These are phyloP conservation scores for Stephanodiscus triporus DNA, from an alignment of 108 stramenopile genomes.

Conservation along the genomic window DNA sequence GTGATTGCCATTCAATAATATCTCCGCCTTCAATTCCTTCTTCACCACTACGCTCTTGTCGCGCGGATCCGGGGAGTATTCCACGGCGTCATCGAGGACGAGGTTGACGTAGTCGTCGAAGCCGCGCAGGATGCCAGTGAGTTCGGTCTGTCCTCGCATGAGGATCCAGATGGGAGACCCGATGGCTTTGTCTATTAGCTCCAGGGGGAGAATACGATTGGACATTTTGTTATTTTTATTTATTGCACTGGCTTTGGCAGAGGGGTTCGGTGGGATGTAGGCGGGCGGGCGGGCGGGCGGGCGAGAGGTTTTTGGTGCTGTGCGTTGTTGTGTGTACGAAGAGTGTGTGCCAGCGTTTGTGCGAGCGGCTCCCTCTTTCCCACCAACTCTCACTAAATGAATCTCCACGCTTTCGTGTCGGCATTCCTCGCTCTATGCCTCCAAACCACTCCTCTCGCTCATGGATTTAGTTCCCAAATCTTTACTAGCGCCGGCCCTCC, in stretches of 20 bases:
- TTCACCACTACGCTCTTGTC: conserved; percentile 65
- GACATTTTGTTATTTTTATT: conserved; percentile 48
- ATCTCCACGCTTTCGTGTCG: conserved; percentile 2
- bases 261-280: too few species aligned
- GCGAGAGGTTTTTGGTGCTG: too few species aligned
- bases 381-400: too few species aligned
- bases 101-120: conserved; percentile 93
- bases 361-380: too few species aligned
- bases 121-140: conserved; percentile 81
- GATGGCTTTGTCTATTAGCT: conserved; percentile 90
- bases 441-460: conserved; percentile 1
- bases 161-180: conserved; percentile 90
- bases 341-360: too few species aligned
- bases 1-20: conserved; percentile 91
- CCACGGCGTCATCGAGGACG: conserved; percentile 88
- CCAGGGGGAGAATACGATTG: conserved; percentile 81
- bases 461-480: conserved; percentile 7
- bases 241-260: not conserved
- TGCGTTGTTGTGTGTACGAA: too few species aligned
- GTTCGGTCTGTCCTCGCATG: conserved; percentile 85
- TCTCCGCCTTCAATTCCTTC: conserved; percentile 78
- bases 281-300: too few species aligned
- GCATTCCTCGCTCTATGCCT: not conserved
- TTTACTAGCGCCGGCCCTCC: not conserved
- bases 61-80: conserved; percentile 80